These are phyloP conservation scores for Pythium aristosporum DNA, from an alignment of 352 stramenopile genomes.

Conservation along the genomic window DNA sequence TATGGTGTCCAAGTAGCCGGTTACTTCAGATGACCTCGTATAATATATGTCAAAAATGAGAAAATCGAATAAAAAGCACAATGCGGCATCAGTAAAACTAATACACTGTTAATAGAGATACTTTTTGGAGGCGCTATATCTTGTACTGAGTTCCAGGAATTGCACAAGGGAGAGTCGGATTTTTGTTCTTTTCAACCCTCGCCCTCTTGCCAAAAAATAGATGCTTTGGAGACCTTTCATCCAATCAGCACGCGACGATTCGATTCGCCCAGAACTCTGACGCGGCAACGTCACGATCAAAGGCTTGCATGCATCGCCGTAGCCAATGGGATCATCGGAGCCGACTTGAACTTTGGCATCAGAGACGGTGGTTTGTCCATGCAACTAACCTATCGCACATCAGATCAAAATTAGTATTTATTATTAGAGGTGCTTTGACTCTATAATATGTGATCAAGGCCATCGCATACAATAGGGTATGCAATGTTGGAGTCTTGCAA, in stretches of 20 bases:
- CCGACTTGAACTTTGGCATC: constrained; percentile 15
- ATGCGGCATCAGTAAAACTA: too few relatives aligned
- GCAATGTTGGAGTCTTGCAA: not conserved
- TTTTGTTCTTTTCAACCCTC: not conserved
- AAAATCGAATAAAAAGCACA: too few relatives aligned
- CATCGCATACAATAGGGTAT: constrained; percentile 6
- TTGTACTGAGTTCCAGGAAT: too few relatives aligned
- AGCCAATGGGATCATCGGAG: constrained; percentile 19
- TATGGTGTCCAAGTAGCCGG: too few relatives aligned
- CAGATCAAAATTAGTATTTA: constrained; percentile 9
- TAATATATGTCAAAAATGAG: too few relatives aligned
- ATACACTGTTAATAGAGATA: too few relatives aligned
- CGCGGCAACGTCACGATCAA: constrained; percentile 23
- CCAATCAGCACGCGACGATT: constrained; percentile 16
- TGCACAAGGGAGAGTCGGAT: not conserved
- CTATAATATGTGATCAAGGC: not conserved
- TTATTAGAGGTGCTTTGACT: not conserved
- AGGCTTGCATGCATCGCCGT: not conserved
- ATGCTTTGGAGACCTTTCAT: constrained; percentile 2
- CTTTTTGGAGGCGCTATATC: too few relatives aligned
- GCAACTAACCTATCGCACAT: not conserved
- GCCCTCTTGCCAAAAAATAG: constrained; percentile 20
- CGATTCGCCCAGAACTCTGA: constrained; percentile 1
- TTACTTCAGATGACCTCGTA: too few relatives aligned
- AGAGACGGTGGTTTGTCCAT: not conserved